phyloP scores from a whole-genome alignment of 345 rosid genomes.

The Punica granatum region DNA sequence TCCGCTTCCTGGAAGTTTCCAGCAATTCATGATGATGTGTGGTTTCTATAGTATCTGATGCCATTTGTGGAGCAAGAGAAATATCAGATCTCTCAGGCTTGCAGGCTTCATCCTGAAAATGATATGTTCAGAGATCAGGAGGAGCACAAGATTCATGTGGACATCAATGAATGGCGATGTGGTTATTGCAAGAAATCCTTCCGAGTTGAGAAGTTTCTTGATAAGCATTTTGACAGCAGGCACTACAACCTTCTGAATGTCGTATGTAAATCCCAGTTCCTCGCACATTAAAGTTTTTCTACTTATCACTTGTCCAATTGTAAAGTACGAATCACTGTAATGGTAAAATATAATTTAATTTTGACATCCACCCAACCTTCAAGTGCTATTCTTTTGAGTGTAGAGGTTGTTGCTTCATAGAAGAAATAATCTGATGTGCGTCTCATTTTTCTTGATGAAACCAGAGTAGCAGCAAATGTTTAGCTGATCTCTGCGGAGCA shows the following conservation, averaged over 20 bases:
- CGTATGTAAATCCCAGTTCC: constrained; percentile 45
- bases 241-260: constrained; percentile 72
- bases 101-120: constrained; percentile 78
- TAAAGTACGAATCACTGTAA: neutral
- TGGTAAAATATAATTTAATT: neutral
- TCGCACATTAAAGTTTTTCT: constrained; percentile 6
- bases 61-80: constrained; percentile 74
- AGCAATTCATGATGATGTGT: neutral
- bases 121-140: constrained; percentile 90
- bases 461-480: constrained; percentile 72
- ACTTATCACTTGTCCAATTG: neutral
- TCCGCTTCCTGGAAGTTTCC: neutral
- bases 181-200: constrained; percentile 94
- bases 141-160: constrained; percentile 70
- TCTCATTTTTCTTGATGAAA: constrained; percentile 13
- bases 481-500: constrained; percentile 94
- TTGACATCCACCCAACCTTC: neutral
- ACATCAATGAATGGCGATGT: constrained; percentile 76
- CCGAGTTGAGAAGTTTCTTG: constrained; percentile 71
- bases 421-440: neutral
- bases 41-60: constrained; percentile 57
- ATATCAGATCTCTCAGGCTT: constrained; percentile 44
- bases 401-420: neutral
- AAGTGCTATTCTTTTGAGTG: neutral
- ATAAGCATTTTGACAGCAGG: constrained; percentile 72